phyloP scores from a whole-genome alignment of 768 basidiomycete species.

The Suillus ampliporus region DNA sequence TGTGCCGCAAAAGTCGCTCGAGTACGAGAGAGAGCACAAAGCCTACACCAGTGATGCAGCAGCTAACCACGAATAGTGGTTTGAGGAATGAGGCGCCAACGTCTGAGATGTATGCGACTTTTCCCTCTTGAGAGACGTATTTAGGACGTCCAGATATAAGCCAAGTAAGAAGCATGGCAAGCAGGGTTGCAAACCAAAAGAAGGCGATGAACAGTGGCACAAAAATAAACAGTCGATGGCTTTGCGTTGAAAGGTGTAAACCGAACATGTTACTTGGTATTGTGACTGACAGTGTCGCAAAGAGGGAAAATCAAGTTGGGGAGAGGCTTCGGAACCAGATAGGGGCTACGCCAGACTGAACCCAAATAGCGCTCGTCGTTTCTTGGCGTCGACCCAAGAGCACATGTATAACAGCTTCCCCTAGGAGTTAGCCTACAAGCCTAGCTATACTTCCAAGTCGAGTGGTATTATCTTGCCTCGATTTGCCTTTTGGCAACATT shows the following conservation, averaged over 20 bases:
- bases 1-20: constrained; percentile 70
- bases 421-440: no score
- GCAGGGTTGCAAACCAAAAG: constrained; percentile 75
- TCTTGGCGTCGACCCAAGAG: no score
- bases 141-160: constrained; percentile 60
- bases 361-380: no score
- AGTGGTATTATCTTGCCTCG: background rate
- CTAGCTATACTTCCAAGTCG: background rate
- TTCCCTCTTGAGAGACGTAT: constrained; percentile 55
- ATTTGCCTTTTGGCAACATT: background rate
- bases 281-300: background rate
- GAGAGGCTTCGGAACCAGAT: no score
- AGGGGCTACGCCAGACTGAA: no score
- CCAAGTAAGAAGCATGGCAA: constrained; percentile 77
- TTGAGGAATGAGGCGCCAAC: constrained; percentile 76
- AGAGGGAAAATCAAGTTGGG: no score
- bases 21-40: constrained; percentile 65
- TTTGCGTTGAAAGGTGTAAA: constrained; percentile 11
- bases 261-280: constrained; percentile 19
- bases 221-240: constrained; percentile 68
- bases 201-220: constrained; percentile 63
- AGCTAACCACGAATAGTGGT: constrained; percentile 74
- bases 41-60: constrained; percentile 62
- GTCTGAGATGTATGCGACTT: constrained; percentile 79
- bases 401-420: no score